Conservation (phyloP, 2,329 filamentous ascomycete species). For the Fusarium gaditjirri region DNA sequence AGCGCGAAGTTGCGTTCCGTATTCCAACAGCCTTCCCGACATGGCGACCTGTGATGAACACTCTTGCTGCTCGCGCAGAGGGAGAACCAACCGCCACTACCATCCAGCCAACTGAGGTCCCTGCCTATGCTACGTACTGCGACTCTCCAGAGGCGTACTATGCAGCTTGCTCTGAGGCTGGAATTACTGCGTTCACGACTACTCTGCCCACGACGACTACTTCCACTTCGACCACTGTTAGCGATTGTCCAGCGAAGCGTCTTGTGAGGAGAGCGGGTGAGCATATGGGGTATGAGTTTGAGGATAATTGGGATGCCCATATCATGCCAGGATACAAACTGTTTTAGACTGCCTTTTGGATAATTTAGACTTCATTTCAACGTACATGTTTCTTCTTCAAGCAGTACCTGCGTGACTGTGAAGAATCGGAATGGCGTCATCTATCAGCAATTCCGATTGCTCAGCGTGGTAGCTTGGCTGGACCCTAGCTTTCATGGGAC, state of each 20-base stretch:
- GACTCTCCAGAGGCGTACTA: conserved; percentile 17
- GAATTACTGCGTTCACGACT: conserved; percentile 5
- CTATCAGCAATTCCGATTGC: neutral
- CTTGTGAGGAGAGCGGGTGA: neutral
- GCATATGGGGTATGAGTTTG: neutral
- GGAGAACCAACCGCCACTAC: conserved; percentile 8
- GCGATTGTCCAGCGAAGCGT: neutral
- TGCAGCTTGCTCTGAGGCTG: conserved; percentile 10
- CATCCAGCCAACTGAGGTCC: conserved; percentile 7
- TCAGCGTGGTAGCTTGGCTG: neutral
- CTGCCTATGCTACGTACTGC: conserved; percentile 21
- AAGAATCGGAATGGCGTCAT: neutral
- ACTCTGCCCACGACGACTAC: neutral
- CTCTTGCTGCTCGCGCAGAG: neutral
- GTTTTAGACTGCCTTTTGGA: neutral
- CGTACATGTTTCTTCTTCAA: neutral
- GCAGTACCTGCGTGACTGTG: fast-evolving
- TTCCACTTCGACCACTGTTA: neutral
- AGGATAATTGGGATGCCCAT: neutral
- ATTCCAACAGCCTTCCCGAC: conserved; percentile 11
- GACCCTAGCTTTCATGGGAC: neutral
- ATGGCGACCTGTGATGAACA: neutral
- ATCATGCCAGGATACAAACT: neutral
- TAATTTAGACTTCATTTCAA: neutral
- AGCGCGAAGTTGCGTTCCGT: neutral